Conservation (phyloP, 208 protist species). For the Phytomonas serpens region DNA sequence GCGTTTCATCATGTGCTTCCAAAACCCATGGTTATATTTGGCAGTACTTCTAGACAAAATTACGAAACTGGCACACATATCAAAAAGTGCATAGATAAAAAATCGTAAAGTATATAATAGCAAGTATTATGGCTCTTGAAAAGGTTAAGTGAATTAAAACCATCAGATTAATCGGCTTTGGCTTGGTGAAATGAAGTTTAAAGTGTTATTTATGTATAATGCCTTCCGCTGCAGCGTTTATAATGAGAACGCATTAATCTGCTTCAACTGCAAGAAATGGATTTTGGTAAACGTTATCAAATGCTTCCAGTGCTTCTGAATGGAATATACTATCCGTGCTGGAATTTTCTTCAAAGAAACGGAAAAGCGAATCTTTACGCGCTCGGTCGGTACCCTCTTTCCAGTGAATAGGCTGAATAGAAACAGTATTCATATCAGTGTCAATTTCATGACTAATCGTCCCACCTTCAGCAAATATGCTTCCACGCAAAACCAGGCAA, state of each 20-base stretch:
- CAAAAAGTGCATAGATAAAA: background rate
- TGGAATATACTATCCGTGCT: slow-evolving; percentile 23
- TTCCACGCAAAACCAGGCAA: slow-evolving; percentile 37
- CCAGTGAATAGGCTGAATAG: slow-evolving; percentile 55
- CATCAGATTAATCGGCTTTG: background rate
- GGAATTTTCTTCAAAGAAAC: slow-evolving; percentile 41
- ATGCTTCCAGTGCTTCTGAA: slow-evolving; percentile 30
- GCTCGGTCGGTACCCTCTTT: slow-evolving; percentile 60
- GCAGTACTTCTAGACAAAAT: background rate
- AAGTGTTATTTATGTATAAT: slow-evolving; percentile 3
- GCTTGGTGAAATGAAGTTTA: background rate
- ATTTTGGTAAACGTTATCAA: slow-evolving; percentile 71
- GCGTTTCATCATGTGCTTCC: slow-evolving; percentile 19
- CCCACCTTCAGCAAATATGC: slow-evolving; percentile 66
- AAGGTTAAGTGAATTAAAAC: background rate
- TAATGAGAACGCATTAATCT: slow-evolving; percentile 13
- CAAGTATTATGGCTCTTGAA: background rate
- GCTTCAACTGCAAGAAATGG: slow-evolving; percentile 50
- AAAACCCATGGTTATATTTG: slow-evolving; percentile 14
- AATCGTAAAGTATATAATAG: slow-evolving; percentile 3
- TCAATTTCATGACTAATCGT: slow-evolving; percentile 52
- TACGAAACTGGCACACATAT: background rate
- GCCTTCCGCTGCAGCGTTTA: slow-evolving; percentile 4
- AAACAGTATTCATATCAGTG: slow-evolving; percentile 34
- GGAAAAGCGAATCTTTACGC: slow-evolving; percentile 63